A percentile compares a stretch with the other conserved stretches of the same genome.
phyloP scores from a whole-genome alignment of 2,329 filamentous ascomycete species.

The Aureobasidium sp. region DNA sequence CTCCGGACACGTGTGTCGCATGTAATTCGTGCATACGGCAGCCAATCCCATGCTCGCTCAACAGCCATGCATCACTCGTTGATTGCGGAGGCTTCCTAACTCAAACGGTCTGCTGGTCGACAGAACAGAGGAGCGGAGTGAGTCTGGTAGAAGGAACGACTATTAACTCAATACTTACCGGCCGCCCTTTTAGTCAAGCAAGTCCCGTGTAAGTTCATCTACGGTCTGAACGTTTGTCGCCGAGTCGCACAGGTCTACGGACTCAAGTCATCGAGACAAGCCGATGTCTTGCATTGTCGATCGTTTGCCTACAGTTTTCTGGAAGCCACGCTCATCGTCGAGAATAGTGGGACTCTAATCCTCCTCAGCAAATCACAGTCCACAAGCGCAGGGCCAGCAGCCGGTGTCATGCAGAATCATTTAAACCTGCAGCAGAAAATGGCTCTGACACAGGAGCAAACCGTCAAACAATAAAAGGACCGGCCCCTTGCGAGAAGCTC shows the following conservation, averaged over 20 bases:
- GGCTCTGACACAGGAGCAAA: neutral
- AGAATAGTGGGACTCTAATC: neutral
- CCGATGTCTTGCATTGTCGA: conserved; percentile 6
- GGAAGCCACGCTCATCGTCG: neutral
- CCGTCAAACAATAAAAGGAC: neutral
- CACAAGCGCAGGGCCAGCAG: neutral
- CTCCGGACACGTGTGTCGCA: neutral
- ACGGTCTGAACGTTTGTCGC: neutral
- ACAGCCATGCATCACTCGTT: neutral
- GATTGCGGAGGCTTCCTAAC: neutral
- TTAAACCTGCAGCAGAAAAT: neutral
- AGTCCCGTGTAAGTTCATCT: neutral
- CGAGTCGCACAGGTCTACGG: neutral
- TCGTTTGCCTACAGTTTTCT: neutral
- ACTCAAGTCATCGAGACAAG: neutral
- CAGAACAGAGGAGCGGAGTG: neutral
- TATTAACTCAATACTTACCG: conserved; percentile 10
- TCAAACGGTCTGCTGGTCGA: neutral
- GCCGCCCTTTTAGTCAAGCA: neutral
- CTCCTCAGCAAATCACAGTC: neutral
- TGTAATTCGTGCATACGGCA: neutral
- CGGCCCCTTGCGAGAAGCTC: neutral
- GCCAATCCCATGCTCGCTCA: neutral
- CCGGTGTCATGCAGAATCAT: neutral
- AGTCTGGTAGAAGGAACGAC: conserved; percentile 1